phyloP scores from a whole-genome alignment of 2,329 filamentous ascomycete species.

The Pleomassaria siparia region DNA sequence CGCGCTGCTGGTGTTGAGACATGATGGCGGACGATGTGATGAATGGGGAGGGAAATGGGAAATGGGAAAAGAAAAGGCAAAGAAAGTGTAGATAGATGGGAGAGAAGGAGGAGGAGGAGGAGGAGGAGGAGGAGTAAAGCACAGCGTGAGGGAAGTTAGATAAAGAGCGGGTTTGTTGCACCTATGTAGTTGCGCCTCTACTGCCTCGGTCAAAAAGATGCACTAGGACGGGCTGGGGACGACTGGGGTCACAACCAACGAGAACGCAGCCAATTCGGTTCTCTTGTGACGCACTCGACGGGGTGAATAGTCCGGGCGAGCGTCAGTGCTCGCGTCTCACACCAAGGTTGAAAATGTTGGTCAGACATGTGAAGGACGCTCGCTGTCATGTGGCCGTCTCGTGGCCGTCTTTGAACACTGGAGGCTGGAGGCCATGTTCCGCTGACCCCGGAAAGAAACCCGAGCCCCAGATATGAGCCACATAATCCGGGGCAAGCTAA shows the following conservation, averaged over 20 bases:
- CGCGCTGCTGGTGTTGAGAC: slow-evolving; percentile 64
- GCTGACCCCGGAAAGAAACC: slow-evolving; percentile 5
- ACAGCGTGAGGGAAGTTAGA: neutral
- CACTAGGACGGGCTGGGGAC: slow-evolving; percentile 17
- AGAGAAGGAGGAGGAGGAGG: slow-evolving; percentile 14
- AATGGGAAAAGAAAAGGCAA: slow-evolving; percentile 4
- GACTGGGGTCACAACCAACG: slow-evolving; percentile 31
- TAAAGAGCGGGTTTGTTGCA: slow-evolving; percentile 8
- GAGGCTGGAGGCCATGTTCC: neutral
- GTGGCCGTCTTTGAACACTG: too few relatives aligned
- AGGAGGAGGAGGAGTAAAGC: slow-evolving; percentile 20
- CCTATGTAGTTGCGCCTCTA: slow-evolving; percentile 2
- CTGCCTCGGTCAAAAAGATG: slow-evolving; percentile 35
- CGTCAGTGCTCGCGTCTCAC: slow-evolving; percentile 3
- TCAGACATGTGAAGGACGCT: slow-evolving; percentile 12
- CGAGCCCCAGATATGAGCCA: slow-evolving; percentile 1
- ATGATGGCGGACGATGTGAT: slow-evolving; percentile 52
- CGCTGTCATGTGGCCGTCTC: slow-evolving; percentile 8
- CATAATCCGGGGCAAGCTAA: slow-evolving; percentile 9
- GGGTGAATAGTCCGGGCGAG: slow-evolving; percentile 1
- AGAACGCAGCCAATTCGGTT: slow-evolving; percentile 11
- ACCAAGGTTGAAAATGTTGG: too few relatives aligned
- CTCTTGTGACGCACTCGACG: slow-evolving; percentile 7
- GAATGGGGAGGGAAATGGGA: slow-evolving; percentile 8
- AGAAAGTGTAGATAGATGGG: neutral